Conservation (phyloP, 352 stramenopile genomes). For the Elongisporangium prolatum region DNA sequence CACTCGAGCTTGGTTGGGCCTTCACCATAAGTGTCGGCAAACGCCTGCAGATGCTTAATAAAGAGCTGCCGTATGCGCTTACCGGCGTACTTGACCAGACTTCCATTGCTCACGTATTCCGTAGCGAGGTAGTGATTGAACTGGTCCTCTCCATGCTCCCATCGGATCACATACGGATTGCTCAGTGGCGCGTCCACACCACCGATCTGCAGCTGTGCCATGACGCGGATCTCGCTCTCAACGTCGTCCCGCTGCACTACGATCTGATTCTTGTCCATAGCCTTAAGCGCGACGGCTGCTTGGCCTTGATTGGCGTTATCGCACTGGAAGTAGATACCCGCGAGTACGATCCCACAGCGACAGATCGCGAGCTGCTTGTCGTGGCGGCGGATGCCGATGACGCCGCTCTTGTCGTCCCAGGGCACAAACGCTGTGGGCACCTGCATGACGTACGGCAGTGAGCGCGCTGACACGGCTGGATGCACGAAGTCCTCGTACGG, state of each 20-base stretch:
- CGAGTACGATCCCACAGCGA: constrained; percentile 78
- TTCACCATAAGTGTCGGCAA: constrained; percentile 47
- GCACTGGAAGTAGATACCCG: constrained; percentile 65
- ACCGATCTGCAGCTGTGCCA: constrained; percentile 69
- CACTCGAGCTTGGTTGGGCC: constrained; percentile 75
- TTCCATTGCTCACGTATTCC: constrained; percentile 78
- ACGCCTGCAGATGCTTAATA: constrained; percentile 66
- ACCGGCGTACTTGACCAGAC: constrained; percentile 67
- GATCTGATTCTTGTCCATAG: constrained; percentile 74
- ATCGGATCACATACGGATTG: constrained; percentile 74
- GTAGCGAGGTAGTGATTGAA: constrained; percentile 83
- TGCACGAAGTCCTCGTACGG: constrained; percentile 60
- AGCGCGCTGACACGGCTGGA: constrained; percentile 35
- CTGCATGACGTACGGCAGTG: constrained; percentile 49
- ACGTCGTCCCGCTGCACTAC: constrained; percentile 75
- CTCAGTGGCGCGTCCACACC: constrained; percentile 66
- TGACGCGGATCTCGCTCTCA: constrained; percentile 75
- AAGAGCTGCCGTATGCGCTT: constrained; percentile 64
- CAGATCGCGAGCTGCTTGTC: constrained; percentile 66
- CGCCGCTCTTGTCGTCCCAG: constrained; percentile 56
- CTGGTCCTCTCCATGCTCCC: constrained; percentile 63
- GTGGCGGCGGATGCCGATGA: constrained; percentile 70
- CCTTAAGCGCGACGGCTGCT: constrained; percentile 68
- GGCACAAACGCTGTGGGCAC: constrained; percentile 63
- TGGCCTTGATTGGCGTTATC: constrained; percentile 38